Base-by-base conservation (phyloP, 2,329 filamentous ascomycete species). In the Aspergillus pseudonomiae region DNA sequence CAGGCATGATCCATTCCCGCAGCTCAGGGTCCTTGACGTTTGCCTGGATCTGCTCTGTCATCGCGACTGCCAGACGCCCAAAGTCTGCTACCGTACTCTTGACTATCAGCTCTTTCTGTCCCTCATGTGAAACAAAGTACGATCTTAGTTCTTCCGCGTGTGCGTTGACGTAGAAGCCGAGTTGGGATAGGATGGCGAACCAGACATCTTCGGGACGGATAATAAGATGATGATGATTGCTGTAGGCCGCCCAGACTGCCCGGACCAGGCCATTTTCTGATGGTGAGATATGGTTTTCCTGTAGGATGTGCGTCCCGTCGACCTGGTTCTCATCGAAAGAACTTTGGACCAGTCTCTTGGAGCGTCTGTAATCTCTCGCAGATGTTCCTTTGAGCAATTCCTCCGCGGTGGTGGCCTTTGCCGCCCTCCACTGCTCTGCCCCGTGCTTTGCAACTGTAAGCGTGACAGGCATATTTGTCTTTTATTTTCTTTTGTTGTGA, bases 171-270 rank as follows among this genome's bases (percentile, higher is more conserved):
- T 78, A 83, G 60, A 79, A 73, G 67, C 75, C 80, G 1, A 85
- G 66, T 64, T 86, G 84, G 0, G 78, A 75, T 0, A 86, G 68
- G 64, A 86, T 84, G 6, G 83, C 73, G 52, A 85, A 76, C 84
- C 84, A 86, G 19, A 86, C 69, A 62, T 86, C 84, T 32, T 87
- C 83, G 0, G 84, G 83, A 1, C 84, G 80, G 53, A 86, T 72
- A 2, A 69, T 71, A 0, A 86, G 77, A 61, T 84, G 77, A 59
- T 82, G 79, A 60, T 85, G 68, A 41, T n/a, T 19, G 0, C 39
- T 41, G 7, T 41, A 41, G 0, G 39, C 39, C 19, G 16, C 7
- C 2, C 7, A 41, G 39, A 41, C 14, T 41, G 39, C 39, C 6
- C 39, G 19, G 16, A 41, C 39, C 6, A 41, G 39, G 19, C 39